A percentile compares a stretch with the other conserved stretches of the same genome.
Conservation (phyloP, 2,329 filamentous ascomycete species). For the Volutella citrinella region DNA sequence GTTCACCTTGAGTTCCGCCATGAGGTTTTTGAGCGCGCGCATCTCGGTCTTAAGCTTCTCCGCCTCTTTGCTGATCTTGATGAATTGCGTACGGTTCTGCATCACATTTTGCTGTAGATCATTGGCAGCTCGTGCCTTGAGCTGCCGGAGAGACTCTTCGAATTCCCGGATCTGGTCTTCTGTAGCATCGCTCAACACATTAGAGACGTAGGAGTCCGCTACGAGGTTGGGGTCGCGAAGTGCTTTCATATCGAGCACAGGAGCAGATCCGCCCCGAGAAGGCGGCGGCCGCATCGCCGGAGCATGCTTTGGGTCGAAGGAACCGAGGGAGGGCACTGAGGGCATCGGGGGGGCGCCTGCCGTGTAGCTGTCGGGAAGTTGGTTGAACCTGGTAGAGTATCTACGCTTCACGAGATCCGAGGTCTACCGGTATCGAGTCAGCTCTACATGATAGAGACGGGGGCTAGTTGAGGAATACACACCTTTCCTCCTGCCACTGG, state of each 20-base stretch:
- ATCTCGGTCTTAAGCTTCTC: slow-evolving; percentile 97
- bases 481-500: slow-evolving; percentile 57
- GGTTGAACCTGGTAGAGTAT: slow-evolving; percentile 91
- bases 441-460: too few relatives aligned
- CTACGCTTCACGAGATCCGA: slow-evolving; percentile 88
- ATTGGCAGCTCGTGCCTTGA: slow-evolving; percentile 73
- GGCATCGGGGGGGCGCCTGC: slow-evolving; percentile 72
- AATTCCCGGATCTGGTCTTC: slow-evolving; percentile 85
- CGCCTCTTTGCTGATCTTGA: slow-evolving; percentile 98
- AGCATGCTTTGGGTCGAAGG: slow-evolving; percentile 52
- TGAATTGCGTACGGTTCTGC: slow-evolving; percentile 96
- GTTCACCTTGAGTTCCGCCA: slow-evolving; percentile 86
- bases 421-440: slow-evolving; percentile 40
- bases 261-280: slow-evolving; percentile 51
- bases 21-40: slow-evolving; percentile 82
- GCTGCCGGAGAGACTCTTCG: slow-evolving; percentile 69
- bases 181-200: slow-evolving; percentile 76
- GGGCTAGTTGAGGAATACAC: slow-evolving; percentile 14
- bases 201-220: slow-evolving; percentile 75
- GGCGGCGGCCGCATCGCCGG: slow-evolving; percentile 46
- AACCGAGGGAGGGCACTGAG: slow-evolving; percentile 55
- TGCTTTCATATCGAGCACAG: slow-evolving; percentile 72
- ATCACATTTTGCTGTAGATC: slow-evolving; percentile 95
- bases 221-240: slow-evolving; percentile 76
- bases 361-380: slow-evolving; percentile 67